These are phyloP conservation scores for Penicillium sp. DNA, from an alignment of 2,329 filamentous ascomycete species.

Conservation along the genomic window DNA sequence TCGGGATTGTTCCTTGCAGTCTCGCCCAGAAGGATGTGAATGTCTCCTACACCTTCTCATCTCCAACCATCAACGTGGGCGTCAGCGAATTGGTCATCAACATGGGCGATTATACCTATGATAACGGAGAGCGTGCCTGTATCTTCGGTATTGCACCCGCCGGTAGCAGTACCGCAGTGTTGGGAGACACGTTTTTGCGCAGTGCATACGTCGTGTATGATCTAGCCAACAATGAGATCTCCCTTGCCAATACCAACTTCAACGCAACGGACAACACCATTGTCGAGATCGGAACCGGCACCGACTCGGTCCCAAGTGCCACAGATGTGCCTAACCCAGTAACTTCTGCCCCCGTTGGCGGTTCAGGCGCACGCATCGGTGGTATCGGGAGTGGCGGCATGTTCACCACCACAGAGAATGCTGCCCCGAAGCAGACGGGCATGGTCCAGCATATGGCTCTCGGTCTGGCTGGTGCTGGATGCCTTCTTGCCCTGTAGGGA, in stretches of 20 bases:
- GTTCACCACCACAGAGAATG: conserved; percentile 20
- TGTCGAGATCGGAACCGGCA: conserved; percentile 58
- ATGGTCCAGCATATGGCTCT: conserved; percentile 22
- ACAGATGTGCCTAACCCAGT: conserved; percentile 57
- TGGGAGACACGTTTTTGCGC: conserved; percentile 67
- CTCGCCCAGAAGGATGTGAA: conserved; percentile 54
- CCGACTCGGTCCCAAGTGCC: conserved; percentile 57
- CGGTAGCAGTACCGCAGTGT: conserved; percentile 51
- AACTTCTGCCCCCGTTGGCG: conserved; percentile 48
- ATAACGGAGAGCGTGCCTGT: conserved; percentile 43
- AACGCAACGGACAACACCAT: conserved; percentile 57
- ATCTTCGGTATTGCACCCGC: conserved; percentile 58
- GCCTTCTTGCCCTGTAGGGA: conserved; percentile 24
- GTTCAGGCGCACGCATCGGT: conserved; percentile 50
- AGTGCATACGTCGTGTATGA: conserved; percentile 68
- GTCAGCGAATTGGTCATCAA: conserved; percentile 62
- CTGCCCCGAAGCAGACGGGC: conserved; percentile 15
- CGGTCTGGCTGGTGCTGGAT: conserved; percentile 29
- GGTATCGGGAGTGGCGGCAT: conserved; percentile 25
- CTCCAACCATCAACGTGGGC: conserved; percentile 58
- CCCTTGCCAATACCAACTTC: conserved; percentile 64
- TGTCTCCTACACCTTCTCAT: conserved; percentile 62
- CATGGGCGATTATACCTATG: conserved; percentile 45
- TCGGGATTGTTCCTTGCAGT: conserved; percentile 59
- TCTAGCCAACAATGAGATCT: conserved; percentile 63